phyloP scores from a whole-genome alignment of 768 basidiomycete genomes.

The Suillus fuscotomentosus region DNA sequence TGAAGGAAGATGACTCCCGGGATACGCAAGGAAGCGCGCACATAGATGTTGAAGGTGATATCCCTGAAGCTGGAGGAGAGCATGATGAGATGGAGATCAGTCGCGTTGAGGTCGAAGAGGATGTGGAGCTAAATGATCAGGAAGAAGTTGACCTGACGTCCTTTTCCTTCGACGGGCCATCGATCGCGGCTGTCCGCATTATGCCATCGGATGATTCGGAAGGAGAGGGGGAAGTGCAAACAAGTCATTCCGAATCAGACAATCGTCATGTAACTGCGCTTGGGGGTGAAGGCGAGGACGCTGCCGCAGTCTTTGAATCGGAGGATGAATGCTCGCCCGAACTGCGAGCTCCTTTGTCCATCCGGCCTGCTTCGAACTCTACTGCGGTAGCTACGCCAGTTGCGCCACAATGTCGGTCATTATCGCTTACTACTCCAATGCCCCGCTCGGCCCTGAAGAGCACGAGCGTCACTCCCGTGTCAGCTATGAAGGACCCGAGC shows the following conservation, averaged over 20 bases:
- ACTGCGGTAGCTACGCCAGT: slow-evolving; percentile 22
- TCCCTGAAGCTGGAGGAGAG: slow-evolving; percentile 14
- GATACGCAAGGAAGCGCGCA: slow-evolving; percentile 16
- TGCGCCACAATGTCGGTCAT: slow-evolving; percentile 11
- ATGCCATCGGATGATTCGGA: slow-evolving; percentile 39
- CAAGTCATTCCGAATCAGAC: slow-evolving; percentile 39
- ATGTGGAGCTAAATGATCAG: slow-evolving; percentile 46
- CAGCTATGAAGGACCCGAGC: slow-evolving; percentile 55
- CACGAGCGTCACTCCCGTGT: slow-evolving; percentile 49
- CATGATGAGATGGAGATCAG: slow-evolving; percentile 20
- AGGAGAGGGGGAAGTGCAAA: slow-evolving; percentile 36
- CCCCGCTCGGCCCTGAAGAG: slow-evolving; percentile 43
- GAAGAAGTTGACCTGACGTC: slow-evolving; percentile 69
- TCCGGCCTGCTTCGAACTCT: background rate
- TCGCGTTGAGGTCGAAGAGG: slow-evolving; percentile 47
- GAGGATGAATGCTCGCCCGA: slow-evolving; percentile 39
- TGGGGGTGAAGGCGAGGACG: slow-evolving; percentile 10
- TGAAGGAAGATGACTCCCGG: slow-evolving; percentile 57
- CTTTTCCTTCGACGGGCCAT: slow-evolving; percentile 68
- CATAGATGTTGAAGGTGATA: slow-evolving; percentile 1
- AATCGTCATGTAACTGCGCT: slow-evolving; percentile 18
- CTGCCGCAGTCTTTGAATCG: slow-evolving; percentile 20
- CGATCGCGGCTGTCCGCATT: slow-evolving; percentile 49
- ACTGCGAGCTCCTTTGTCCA: slow-evolving; percentile 5
- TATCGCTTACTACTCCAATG: slow-evolving; percentile 22